Conservation (phyloP, 2,329 filamentous ascomycete species). For the Ceratocystis smalleyi region DNA sequence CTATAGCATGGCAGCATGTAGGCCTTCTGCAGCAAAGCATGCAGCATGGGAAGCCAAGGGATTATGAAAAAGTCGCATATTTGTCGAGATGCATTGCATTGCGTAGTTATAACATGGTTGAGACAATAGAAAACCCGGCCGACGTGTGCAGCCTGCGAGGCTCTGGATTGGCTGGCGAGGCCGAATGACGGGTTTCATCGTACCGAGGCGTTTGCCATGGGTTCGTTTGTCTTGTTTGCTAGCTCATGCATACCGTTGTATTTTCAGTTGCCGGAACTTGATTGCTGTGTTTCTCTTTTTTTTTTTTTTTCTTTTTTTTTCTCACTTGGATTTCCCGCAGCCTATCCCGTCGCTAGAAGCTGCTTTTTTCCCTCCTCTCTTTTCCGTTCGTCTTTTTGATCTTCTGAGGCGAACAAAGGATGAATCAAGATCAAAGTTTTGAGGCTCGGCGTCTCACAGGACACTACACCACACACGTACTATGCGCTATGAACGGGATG, state of each 20-base stretch:
- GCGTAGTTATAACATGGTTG: slow-evolving; percentile 46
- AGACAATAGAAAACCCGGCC: neutral
- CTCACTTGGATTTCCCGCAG: no score
- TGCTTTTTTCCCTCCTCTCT: neutral
- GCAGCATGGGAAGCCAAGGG: neutral
- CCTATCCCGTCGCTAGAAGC: neutral
- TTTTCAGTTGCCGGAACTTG: neutral
- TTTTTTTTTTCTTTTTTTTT: no score
- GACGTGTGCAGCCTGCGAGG: slow-evolving; percentile 12
- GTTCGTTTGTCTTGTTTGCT: neutral
- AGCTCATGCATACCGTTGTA: neutral
- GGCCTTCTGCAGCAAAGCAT: neutral
- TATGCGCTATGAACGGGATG: no score
- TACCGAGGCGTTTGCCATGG: neutral
- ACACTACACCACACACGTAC: no score
- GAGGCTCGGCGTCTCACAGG: neutral
- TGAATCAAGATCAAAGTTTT: neutral
- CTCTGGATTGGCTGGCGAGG: slow-evolving; percentile 8
- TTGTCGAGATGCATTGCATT: slow-evolving; percentile 19
- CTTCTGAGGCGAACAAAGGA: neutral
- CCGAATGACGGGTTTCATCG: slow-evolving; percentile 1
- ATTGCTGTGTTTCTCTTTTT: no score
- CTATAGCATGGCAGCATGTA: neutral
- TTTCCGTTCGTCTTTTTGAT: neutral
- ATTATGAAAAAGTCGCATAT: neutral